Conservation (phyloP, 2,329 filamentous ascomycete genomes). For the Aspergillus sp. region DNA sequence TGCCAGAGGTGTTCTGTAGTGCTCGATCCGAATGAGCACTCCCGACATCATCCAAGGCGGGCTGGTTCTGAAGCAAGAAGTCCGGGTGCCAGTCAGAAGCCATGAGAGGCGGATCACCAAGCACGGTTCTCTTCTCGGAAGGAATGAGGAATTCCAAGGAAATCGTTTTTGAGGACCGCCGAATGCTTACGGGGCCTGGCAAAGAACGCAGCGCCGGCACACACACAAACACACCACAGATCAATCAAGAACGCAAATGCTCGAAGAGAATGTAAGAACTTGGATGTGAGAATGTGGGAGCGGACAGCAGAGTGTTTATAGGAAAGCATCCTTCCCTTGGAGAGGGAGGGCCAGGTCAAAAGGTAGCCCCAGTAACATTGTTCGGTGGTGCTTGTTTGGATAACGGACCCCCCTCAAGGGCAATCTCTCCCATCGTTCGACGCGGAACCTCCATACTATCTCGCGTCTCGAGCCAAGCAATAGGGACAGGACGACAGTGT, state of each 20-base stretch:
- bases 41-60: slow-evolving; percentile 27
- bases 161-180: slow-evolving; percentile 22
- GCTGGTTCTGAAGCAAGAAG: slow-evolving; percentile 31
- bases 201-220: slow-evolving; percentile 29
- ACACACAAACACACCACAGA: slow-evolving; percentile 20
- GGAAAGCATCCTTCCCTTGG: slow-evolving; percentile 22
- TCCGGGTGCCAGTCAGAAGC: slow-evolving; percentile 35
- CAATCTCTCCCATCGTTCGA: slow-evolving; percentile 23
- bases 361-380: slow-evolving; percentile 27
- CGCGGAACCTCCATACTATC: slow-evolving; percentile 21
- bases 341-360: slow-evolving; percentile 16
- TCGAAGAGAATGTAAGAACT: slow-evolving; percentile 36
- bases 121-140: slow-evolving; percentile 23
- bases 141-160: slow-evolving; percentile 37
- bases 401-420: slow-evolving; percentile 28
- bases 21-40: slow-evolving; percentile 30
- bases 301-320: slow-evolving; percentile 37
- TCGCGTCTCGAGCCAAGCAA: slow-evolving; percentile 25
- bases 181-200: slow-evolving; percentile 28
- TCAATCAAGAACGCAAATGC: slow-evolving; percentile 33
- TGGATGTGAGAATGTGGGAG: slow-evolving; percentile 38
- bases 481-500: slow-evolving; percentile 20
- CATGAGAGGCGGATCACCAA: slow-evolving; percentile 26
- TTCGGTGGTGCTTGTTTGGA: slow-evolving; percentile 25
- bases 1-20: slow-evolving; percentile 37